Base-by-base conservation (phyloP, 2,329 filamentous ascomycete species). In the Fusarium abutilonis region DNA sequence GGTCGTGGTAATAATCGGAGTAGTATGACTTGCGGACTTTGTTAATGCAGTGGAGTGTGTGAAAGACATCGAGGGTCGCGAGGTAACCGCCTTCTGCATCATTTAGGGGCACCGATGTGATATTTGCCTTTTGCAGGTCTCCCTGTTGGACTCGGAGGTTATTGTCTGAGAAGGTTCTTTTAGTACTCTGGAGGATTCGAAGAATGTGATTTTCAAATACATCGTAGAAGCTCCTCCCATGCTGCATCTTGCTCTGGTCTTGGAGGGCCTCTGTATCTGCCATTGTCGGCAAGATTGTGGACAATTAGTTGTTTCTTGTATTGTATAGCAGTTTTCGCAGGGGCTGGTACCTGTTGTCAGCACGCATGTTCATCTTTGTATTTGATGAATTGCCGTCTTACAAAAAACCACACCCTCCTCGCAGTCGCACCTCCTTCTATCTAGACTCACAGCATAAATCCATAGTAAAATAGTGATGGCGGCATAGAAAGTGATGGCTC, bases 241-340 rank as follows among this genome's bases (percentile, higher is more conserved):
- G 50, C 50, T 7, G 19, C 19, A 28, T 52, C 50, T 21, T 52
- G 50, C 35, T 52, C 50, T 35, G 50, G 50, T 34, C 50, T 41
- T 21, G 50, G 50, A 3, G 50, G 41, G 2, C 50, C 50, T 40
- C 50, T 26, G 6, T 35, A 52, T 34, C 28, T 52, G 4, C 50
- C 35, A 21, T 52, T 46, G n/a, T 52, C 50, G 35, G 42, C 35
- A 19, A 52, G 50, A 8, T 46, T 52, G 5, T 52, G 50, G 7
- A 41, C 7, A 28, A 52, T 46, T 1, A 15, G n/a, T n/a, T 52
- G 34, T 23, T 39, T 40, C 28, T 52, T 28, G 14, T 46, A 46
- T 28, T 34, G 7, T 52, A 46, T n/a, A 5, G 42, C 35, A 6
- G 10, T 15, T 13, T 26, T 14, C 9, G 50, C 50, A 6, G 50